Evolutionary conservation across 106 monocot species (phyloP), one percentile per base, ranked within the genome.

Genomic region (Ottelia alismoides): DNA sequence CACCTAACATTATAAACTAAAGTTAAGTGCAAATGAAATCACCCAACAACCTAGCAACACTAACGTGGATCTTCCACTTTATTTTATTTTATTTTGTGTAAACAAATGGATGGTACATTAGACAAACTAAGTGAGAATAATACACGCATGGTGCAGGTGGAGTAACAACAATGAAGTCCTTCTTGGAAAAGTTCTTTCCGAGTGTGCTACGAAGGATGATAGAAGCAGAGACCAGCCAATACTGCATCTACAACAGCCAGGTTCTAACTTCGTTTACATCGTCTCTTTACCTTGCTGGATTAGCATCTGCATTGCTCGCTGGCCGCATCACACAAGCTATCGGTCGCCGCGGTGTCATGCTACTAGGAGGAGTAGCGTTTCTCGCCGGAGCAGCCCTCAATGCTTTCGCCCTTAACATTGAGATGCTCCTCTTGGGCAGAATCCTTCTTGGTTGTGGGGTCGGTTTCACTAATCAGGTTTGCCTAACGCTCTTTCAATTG

Each of bases 391-490:
- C 78, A 2, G 61, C 54, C 40, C 10, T 78, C 64, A 73, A 78
- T 24, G 73, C 54, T 22, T 58, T 61, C n/a, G 78, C 78, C 2
- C 55, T 55, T 20, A 61, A 68, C 51, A 2, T 78, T 23, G 59
- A 25, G 29, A 78, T 78, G 72, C 73, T 78, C 54, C 73, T 78
- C 52, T 22, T 69, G 4, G 78, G 78, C 35, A 63, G 78, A 2
- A 49, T 73, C 11, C 25, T 73, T 35, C 62, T 78, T 27, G 78
- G 78, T 10, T 23, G 73, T 27, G 73, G 78, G 4, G 65, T 78
- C 17, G 78, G 78, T 2, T 73, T 78, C 58, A 65, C 73, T 40
- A 78, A 68, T 22, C 78, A 73, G 73, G 78, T 78, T 0, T 26
- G 54, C 47, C n/a, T n/a, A n/a, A n/a, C n/a, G n/a, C n/a, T n/a